These are phyloP conservation scores for Isabelozyma heimii DNA, from an alignment of 805 yeast genomes.

Conservation along the genomic window DNA sequence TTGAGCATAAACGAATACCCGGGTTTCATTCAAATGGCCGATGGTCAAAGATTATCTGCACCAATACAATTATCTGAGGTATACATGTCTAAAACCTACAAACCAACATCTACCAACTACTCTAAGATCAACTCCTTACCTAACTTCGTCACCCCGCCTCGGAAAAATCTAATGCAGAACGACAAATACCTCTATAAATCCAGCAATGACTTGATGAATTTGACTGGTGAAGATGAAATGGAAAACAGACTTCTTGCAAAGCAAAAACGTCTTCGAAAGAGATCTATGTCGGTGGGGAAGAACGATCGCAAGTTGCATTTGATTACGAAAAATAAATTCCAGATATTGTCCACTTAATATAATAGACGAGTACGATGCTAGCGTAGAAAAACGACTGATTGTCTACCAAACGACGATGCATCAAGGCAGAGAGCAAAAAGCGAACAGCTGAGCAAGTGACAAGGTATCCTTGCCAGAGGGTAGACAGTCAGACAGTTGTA, in stretches of 20 bases:
- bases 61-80: slow-evolving; percentile 19
- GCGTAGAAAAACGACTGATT: too few relatives aligned
- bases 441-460: too few relatives aligned
- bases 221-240: slow-evolving; percentile 11
- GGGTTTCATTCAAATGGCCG: slow-evolving; percentile 19
- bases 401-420: too few relatives aligned
- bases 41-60: background rate
- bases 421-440: too few relatives aligned
- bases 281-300: slow-evolving; percentile 39
- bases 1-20: slow-evolving; percentile 28
- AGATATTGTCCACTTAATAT: slow-evolving; percentile 16
- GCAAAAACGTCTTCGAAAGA: slow-evolving; percentile 20
- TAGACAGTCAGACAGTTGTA: too few relatives aligned
- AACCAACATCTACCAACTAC: slow-evolving; percentile 21
- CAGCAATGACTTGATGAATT: slow-evolving; percentile 5
- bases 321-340: slow-evolving; percentile 30
- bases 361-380: too few relatives aligned
- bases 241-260: slow-evolving; percentile 1
- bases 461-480: too few relatives aligned
- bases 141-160: slow-evolving; percentile 33
- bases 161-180: slow-evolving; percentile 14
- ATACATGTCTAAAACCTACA: slow-evolving; percentile 28
- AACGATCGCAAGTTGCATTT: slow-evolving; percentile 33
- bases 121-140: slow-evolving; percentile 32
- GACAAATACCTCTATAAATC: slow-evolving; percentile 18